These are phyloP conservation scores for Blumeriella jaapii DNA, from an alignment of 2,329 filamentous ascomycete species.

Conservation along the genomic window DNA sequence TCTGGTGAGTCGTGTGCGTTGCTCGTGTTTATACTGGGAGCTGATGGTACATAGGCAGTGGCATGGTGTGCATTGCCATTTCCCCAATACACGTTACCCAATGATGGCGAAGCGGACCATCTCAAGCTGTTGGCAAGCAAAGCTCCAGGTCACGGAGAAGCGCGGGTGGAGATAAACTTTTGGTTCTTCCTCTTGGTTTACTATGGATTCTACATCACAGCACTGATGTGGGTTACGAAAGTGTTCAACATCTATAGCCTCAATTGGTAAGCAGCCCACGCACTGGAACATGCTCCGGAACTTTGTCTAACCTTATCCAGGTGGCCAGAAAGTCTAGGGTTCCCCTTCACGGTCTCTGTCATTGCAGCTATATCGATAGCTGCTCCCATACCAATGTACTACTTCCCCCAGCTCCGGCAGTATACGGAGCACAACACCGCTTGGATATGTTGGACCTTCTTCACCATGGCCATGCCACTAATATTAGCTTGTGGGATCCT, in stretches of 20 bases:
- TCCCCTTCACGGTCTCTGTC: constrained; percentile 49
- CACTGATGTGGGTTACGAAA: constrained; percentile 60
- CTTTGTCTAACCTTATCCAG: constrained; percentile 21
- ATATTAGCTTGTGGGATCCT: constrained; percentile 53
- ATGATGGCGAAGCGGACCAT: constrained; percentile 29
- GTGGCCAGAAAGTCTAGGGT: constrained; percentile 54
- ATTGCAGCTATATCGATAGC: constrained; percentile 50
- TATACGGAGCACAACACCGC: constrained; percentile 52
- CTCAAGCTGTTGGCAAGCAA: constrained; percentile 28
- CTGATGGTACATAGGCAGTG: constrained; percentile 36
- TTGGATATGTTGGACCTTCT: constrained; percentile 60
- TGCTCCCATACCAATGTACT: constrained; percentile 48
- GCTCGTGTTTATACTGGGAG: too few species aligned
- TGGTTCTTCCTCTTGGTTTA: constrained; percentile 63
- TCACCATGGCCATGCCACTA: constrained; percentile 60
- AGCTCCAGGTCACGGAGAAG: constrained; percentile 49
- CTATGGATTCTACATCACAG: constrained; percentile 59
- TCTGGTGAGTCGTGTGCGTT: constrained; percentile 36
- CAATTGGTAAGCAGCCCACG: constrained; percentile 40
- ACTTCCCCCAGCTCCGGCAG: constrained; percentile 39
- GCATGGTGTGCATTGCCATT: constrained; percentile 56
- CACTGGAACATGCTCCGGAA: not conserved
- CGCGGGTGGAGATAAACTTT: constrained; percentile 54
- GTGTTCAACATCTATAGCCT: constrained; percentile 60
- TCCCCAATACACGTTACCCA: constrained; percentile 46